Conservation (phyloP, 305 asterid genomes). For the Plantago coronopus region DNA sequence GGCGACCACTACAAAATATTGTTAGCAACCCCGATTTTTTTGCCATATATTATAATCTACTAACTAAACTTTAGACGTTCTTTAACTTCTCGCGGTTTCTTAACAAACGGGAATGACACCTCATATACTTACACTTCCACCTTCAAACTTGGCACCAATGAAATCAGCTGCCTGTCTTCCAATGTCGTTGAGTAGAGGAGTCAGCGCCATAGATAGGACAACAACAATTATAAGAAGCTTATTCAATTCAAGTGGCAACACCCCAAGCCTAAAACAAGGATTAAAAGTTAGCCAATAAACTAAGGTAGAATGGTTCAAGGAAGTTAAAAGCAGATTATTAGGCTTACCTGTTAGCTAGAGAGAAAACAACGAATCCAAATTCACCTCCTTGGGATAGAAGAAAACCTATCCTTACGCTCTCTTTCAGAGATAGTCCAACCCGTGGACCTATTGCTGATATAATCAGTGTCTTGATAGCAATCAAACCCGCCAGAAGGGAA, state of each 20-base stretch:
- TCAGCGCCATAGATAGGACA: conserved; percentile 93
- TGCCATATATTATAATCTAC: not conserved
- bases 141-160: conserved; percentile 62
- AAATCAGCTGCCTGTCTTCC: conserved; percentile 78
- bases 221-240: conserved; percentile 97
- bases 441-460: conserved; percentile 95
- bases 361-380: conserved; percentile 93
- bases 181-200: conserved; percentile 84
- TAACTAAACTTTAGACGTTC: conserved; percentile 4
- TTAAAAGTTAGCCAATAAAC: conserved; percentile 20
- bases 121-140: conserved; percentile 53
- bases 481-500: conserved; percentile 89
- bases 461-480: conserved; percentile 83
- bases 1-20: not conserved
- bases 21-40: not conserved
- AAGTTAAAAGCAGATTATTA: conserved; percentile 13
- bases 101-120: conserved; percentile 9
- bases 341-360: conserved; percentile 84
- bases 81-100: not conserved
- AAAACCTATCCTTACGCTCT: conserved; percentile 91
- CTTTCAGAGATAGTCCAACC: conserved; percentile 81
- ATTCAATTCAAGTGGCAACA: conserved; percentile 96
- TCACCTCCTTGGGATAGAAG: conserved; percentile 99
- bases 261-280: conserved; percentile 80
- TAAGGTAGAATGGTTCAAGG: conserved; percentile 20